These are phyloP conservation scores for Erysimum cheiranthoides DNA, from an alignment of 345 rosid genomes.

Conservation along the genomic window DNA sequence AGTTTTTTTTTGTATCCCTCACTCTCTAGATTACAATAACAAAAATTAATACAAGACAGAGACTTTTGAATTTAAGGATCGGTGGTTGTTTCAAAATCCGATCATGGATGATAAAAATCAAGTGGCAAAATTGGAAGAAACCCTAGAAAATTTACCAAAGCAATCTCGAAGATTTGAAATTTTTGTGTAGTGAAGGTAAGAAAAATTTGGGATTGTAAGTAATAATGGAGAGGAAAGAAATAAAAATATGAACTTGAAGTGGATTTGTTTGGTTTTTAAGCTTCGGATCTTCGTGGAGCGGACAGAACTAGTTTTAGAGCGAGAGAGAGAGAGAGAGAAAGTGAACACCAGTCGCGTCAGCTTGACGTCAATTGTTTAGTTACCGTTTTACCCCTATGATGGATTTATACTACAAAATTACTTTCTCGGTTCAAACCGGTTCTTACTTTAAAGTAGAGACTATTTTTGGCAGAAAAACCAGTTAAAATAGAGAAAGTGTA, in stretches of 20 bases:
- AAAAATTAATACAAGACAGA: background rate
- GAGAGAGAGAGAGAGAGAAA: constrained; percentile 19
- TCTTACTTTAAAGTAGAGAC: background rate
- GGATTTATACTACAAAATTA: background rate
- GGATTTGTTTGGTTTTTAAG: constrained; percentile 22
- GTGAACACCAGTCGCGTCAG: constrained; percentile 35
- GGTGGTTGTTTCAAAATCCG: background rate
- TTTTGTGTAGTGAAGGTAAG: background rate
- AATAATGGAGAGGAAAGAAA: background rate
- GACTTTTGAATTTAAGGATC: background rate
- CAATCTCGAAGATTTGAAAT: background rate
- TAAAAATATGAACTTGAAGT: background rate
- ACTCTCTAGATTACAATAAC: constrained; percentile 1
- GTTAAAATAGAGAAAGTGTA: no score
- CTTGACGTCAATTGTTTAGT: constrained; percentile 21
- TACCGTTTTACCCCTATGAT: background rate
- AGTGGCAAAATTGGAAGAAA: constrained; percentile 25
- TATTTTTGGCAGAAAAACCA: background rate
- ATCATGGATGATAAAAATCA: constrained; percentile 3
- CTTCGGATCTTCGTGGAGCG: constrained; percentile 30
- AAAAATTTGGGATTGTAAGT: background rate
- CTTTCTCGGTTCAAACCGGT: constrained; percentile 10
- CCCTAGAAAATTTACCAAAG: constrained; percentile 34
- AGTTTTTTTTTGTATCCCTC: background rate
- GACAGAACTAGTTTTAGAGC: constrained; percentile 30